Evolutionary conservation across 2,329 filamentous ascomycete species (phyloP).

Genomic region (Clonostachys sp.): DNA sequence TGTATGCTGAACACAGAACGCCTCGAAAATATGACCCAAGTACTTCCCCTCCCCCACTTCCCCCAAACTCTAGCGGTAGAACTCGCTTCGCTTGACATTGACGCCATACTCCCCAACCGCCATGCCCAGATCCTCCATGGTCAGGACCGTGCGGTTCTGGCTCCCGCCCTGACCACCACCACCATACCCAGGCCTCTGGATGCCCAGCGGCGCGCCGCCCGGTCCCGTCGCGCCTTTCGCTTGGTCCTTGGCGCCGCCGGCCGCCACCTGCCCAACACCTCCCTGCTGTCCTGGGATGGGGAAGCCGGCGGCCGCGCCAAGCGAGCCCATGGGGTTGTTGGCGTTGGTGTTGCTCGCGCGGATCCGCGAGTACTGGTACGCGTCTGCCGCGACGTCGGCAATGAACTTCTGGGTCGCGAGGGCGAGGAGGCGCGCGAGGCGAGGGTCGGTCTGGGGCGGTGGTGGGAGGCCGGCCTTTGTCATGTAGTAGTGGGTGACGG

Average conservation of each 20-base stretch:
- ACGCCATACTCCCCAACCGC: slow-evolving; percentile 96
- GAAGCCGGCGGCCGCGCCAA: slow-evolving; percentile 64
- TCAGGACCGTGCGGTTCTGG: slow-evolving; percentile 89
- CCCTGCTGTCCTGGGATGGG: slow-evolving; percentile 25
- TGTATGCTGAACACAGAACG: not conserved
- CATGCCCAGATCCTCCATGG: slow-evolving; percentile 98
- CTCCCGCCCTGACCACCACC: slow-evolving; percentile 85
- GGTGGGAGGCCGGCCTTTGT: slow-evolving; percentile 92
- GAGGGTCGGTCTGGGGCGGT: slow-evolving; percentile 82
- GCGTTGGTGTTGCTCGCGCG: slow-evolving; percentile 80
- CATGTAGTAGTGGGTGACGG: slow-evolving; percentile 97
- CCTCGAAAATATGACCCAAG: too few species aligned
- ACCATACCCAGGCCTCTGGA: slow-evolving; percentile 74
- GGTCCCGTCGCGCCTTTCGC: slow-evolving; percentile 31
- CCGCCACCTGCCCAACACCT: not conserved
- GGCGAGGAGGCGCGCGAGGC: slow-evolving; percentile 86
- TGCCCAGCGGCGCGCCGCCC: slow-evolving; percentile 53
- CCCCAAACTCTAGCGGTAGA: slow-evolving; percentile 63
- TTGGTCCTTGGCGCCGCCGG: slow-evolving; percentile 39
- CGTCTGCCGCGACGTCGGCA: slow-evolving; percentile 93
- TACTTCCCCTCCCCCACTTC: not conserved
- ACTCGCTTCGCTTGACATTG: slow-evolving; percentile 95
- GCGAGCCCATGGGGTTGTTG: slow-evolving; percentile 86
- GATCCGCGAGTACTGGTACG: slow-evolving; percentile 96
- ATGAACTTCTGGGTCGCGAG: slow-evolving; percentile 99